Percentiles rank a stretch among this genome's conserved stretches.
phyloP scores from a whole-genome alignment of 164 flowering plant species.

The Warburgia ugandensis region DNA sequence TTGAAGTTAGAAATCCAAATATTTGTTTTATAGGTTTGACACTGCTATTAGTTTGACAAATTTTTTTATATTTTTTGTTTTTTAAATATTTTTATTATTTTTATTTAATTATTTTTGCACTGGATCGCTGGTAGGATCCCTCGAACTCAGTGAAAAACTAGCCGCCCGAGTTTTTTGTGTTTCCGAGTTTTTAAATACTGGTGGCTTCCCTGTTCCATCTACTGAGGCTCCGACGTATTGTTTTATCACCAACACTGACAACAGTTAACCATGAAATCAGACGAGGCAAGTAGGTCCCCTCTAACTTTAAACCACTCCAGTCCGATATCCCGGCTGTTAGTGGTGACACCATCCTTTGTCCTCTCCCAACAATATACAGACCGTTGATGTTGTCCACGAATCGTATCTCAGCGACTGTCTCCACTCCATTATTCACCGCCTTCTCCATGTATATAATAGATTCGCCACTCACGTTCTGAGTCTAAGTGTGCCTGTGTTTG shows the following conservation, averaged over 20 bases:
- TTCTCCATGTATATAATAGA: slow-evolving; percentile 11
- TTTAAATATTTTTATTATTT: too few relatives aligned
- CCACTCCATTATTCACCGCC: slow-evolving; percentile 15
- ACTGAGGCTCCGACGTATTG: slow-evolving; percentile 14
- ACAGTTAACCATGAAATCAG: slow-evolving; percentile 15
- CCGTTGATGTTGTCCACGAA: slow-evolving; percentile 8
- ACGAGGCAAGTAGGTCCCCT: slow-evolving; percentile 20
- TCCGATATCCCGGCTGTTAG: slow-evolving; percentile 16
- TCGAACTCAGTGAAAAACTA: too few relatives aligned
- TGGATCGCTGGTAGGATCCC: too few relatives aligned
- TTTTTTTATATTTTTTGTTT: too few relatives aligned
- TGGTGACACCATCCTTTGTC: slow-evolving; percentile 12
- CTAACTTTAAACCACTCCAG: slow-evolving; percentile 23
- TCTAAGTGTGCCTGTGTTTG: slow-evolving; percentile 11
- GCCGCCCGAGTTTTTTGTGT: too few relatives aligned
- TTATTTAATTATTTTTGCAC: too few relatives aligned
- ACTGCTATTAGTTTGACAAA: too few relatives aligned
- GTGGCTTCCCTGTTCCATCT: too few relatives aligned
- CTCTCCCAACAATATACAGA: slow-evolving; percentile 16
- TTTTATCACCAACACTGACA: slow-evolving; percentile 20
- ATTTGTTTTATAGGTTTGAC: too few relatives aligned
- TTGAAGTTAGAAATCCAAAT: too few relatives aligned
- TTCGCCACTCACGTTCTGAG: slow-evolving; percentile 5
- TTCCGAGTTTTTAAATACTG: too few relatives aligned
- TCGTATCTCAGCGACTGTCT: slow-evolving; percentile 15